Evolutionary conservation across 805 yeast genomes (phyloP), one percentile per base, ranked within the genome.

Genomic region (Candida maesae): DNA sequence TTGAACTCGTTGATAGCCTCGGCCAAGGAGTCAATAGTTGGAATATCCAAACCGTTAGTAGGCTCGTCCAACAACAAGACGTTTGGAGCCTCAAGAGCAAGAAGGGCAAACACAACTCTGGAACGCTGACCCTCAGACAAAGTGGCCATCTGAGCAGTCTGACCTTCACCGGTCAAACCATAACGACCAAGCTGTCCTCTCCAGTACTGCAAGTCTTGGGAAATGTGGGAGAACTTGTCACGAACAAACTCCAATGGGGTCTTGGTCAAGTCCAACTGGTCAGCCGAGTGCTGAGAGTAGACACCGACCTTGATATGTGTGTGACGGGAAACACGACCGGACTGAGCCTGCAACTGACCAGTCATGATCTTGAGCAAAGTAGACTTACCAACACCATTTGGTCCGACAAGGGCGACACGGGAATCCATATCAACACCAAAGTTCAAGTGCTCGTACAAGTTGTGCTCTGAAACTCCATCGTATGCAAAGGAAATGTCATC

Each of bases 381-480:
- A 38, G 97, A 90, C 70, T 91, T 91, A 73, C 99, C 99, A 56
- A 91, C 91, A 86, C 99, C 99, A 67, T 91, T 91, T 63, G 98
- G 98, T 32, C 99, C 99, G 47, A 91, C 98, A 37, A 91, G 76
- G 32, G 99, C 98, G 61, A 91, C 81, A 73, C 99, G 84, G 30
- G 97, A 90, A 70, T 93, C 99, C 98, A 93, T 93, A 74, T 93
- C 99, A 45, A 93, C 90, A 83, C 99, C 99, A 56, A 93, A 93
- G 64, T 89, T 91, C 63, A 93, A 77, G 65, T 86, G 68, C 63
- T 85, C 88, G 70, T 93, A 93, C 60, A 93, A 74, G 68, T 89
- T 84, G 68, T 93, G 81, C 68, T 87, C 96, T 36, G 74, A 66
- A 23, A 78, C 78, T 56, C 84, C 91, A 55, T 86, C 85, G 70